A percentile compares a stretch with the other conserved stretches of the same genome.
These are phyloP conservation scores for Aplosporella prunicola DNA, from an alignment of 2,329 filamentous ascomycete genomes.

Conservation along the genomic window DNA sequence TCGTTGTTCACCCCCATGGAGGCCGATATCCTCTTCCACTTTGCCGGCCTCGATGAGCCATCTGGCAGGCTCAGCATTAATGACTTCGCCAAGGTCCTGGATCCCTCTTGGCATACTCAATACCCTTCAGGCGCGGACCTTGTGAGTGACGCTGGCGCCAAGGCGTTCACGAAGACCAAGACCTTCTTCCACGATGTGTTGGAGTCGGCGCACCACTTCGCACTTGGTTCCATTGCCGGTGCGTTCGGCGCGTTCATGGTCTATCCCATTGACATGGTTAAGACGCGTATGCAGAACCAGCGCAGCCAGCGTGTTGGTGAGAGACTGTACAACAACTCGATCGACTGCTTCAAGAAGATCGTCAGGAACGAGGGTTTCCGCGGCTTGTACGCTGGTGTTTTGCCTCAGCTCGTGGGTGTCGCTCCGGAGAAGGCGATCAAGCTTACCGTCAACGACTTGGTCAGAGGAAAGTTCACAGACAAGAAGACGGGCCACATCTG, in stretches of 20 bases:
- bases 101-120: constrained; percentile 76
- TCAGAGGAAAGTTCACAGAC: constrained; percentile 65
- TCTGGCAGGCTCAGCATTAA: constrained; percentile 71
- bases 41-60: constrained; percentile 83
- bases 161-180: constrained; percentile 47
- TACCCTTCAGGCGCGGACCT: constrained; percentile 39
- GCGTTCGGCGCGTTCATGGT: constrained; percentile 99
- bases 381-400: constrained; percentile 86
- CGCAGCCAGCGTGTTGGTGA: constrained; percentile 72
- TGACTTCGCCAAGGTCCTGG: constrained; percentile 92
- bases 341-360: constrained; percentile 92
- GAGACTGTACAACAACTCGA: constrained; percentile 88
- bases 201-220: constrained; percentile 84
- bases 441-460: constrained; percentile 93
- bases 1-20: constrained; percentile 98
- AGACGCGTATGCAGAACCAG: constrained; percentile 98
- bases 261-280: constrained; percentile 96
- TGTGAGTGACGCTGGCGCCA: constrained; percentile 37
- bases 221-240: constrained; percentile 77
- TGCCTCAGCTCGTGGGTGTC: constrained; percentile 92
- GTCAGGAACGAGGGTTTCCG: constrained; percentile 82
- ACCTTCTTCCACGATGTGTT: constrained; percentile 54
- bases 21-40: constrained; percentile 97
- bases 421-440: constrained; percentile 99
- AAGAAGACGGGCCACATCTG: constrained; percentile 64